Evolutionary conservation across 2,329 filamentous ascomycete species (phyloP), one percentile per base, ranked within the genome.

Genomic region (Phyllosticta paracitricarpa): DNA sequence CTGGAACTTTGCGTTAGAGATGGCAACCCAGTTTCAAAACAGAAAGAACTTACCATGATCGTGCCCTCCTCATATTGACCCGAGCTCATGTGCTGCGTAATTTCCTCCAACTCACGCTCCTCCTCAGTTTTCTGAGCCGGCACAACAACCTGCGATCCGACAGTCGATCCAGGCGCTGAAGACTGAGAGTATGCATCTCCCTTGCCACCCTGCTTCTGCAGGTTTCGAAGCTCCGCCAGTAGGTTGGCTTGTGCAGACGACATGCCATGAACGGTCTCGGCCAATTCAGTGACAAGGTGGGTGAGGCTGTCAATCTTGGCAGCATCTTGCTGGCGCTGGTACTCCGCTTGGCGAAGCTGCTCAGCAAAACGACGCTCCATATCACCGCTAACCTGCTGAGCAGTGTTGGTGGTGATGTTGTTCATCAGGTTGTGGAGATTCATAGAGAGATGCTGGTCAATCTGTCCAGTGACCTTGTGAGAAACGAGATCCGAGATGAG

Each of bases 241-340:
- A 91, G 84, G 61, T 88, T 82, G 3, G 82, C 76, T 73, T 92
- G 89, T 1, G 82, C 81, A 4, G 83, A 76, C 4, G 85, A 85
- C 85, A 93, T 86, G 12, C 82, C 82, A 51, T 84, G 83, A 25
- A 93, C 81, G 54, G 86, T 89, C 64, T 87, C 84, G 2, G 85
- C 83, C 62, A 92, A 78, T 25, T 83, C 82, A 33, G 81, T 82
- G 4, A 90, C 84, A 30, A 89, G 81, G 14, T 81, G 80, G 7
- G 86, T 81, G n/a, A 93, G 79, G 68, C 89, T 83, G 59, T 89
- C 84, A 62, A 92, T 87, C 80, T 91, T 91, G 65, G 79, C 77
- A 59, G 77, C 75, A 65, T 86, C 83, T 54, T 78, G 74, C 56
- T 77, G 77, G 61, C 79, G 81, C 67, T 82, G 79, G 2, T 70